Conservation (phyloP, 208 protist genomes). For the Crithidia mellificae region DNA sequence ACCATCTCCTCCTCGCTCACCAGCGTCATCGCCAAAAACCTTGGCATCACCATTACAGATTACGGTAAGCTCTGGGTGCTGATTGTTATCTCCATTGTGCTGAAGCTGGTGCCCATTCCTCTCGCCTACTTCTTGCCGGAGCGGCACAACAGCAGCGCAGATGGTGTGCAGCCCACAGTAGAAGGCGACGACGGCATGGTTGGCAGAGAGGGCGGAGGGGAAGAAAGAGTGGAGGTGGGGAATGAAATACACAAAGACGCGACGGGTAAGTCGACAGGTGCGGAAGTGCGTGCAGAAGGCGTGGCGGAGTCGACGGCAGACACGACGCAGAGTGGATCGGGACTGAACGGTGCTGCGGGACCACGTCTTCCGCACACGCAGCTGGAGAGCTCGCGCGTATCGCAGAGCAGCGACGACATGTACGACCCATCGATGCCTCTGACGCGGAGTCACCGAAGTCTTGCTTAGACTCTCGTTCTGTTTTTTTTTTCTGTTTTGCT, state of each 20-base stretch:
- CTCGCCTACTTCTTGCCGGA: conserved; percentile 46
- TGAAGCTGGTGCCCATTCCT: conserved; percentile 51
- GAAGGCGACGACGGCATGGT: not conserved
- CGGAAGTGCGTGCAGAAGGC: not conserved
- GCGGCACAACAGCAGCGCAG: conserved; percentile 2
- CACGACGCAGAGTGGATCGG: not conserved
- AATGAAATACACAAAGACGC: not conserved
- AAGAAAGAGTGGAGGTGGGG: not conserved
- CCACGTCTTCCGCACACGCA: not conserved
- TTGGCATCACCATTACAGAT: conserved; percentile 31
- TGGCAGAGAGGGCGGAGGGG: not conserved
- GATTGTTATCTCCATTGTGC: conserved; percentile 33
- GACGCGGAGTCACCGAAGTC: not conserved
- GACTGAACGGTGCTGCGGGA: not conserved
- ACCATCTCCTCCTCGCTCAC: conserved; percentile 42
- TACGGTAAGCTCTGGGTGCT: conserved; percentile 37
- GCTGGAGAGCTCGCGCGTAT: not conserved
- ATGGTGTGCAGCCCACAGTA: not conserved
- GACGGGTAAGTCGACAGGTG: not conserved
- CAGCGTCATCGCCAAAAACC: conserved; percentile 23
- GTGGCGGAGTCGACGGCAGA: not conserved
- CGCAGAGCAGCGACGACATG: conserved; percentile 5
- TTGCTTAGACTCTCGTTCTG: not conserved
- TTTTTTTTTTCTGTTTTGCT: conserved; percentile 3
- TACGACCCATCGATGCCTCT: conserved; percentile 2